A percentile compares a stretch with the other conserved stretches of the same genome.
These are phyloP conservation scores for Trichoderma arundinaceum DNA, from an alignment of 2,329 filamentous ascomycete species.

Conservation along the genomic window DNA sequence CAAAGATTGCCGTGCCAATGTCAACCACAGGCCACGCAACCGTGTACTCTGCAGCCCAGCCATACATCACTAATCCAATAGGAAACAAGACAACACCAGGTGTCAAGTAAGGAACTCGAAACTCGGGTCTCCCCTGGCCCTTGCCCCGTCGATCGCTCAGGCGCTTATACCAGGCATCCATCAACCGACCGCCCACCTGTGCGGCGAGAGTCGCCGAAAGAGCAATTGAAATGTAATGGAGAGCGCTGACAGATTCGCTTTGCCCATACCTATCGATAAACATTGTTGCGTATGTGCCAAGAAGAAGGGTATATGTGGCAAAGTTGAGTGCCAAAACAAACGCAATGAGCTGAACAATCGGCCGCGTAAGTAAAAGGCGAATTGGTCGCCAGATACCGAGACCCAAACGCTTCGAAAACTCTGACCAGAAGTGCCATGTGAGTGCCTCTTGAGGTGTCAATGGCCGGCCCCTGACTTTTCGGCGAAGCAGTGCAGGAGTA, in stretches of 20 bases:
- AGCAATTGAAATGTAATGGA: constrained; percentile 59
- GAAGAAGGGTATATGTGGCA: constrained; percentile 57
- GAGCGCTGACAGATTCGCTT: constrained; percentile 49
- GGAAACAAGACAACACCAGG: constrained; percentile 44
- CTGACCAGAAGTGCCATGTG: neutral
- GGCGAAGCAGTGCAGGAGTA: neutral
- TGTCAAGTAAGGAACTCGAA: constrained; percentile 2
- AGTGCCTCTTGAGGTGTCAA: neutral
- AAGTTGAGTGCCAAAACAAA: constrained; percentile 55
- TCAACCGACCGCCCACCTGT: neutral
- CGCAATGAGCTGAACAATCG: constrained; percentile 54
- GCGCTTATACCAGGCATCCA: neutral
- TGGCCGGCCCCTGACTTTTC: neutral
- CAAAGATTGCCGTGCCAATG: constrained; percentile 60
- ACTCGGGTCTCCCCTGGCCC: neutral
- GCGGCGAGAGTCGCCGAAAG: neutral
- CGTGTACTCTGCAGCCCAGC: constrained; percentile 54
- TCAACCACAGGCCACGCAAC: constrained; percentile 64
- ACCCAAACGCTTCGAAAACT: neutral
- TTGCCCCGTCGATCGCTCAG: neutral
- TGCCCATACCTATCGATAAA: constrained; percentile 55
- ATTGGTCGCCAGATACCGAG: neutral
- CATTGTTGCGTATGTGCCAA: constrained; percentile 58
- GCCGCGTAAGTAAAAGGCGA: constrained; percentile 37
- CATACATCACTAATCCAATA: constrained; percentile 51